Base-by-base conservation (phyloP, 371 early-diverging fungal genomes). In the Mortierella sp. region DNA sequence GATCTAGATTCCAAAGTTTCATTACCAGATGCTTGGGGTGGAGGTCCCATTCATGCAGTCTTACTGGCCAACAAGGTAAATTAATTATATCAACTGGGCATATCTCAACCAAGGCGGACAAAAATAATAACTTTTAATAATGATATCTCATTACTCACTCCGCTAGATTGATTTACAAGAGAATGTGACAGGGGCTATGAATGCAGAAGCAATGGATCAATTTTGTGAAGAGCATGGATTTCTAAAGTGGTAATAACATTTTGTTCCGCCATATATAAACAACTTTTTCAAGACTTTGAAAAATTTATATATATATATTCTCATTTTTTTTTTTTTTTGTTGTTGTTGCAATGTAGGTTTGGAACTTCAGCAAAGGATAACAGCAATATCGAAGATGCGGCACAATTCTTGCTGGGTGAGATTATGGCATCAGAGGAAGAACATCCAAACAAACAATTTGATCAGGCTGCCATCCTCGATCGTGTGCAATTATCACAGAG, bases 331-430 rank as follows among this genome's bases (percentile, higher is more conserved):
- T 28, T 55, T 29, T 55, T 29, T 55, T 29, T 55, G 15, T 15
- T 49, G 29, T 68, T 35, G n/a, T n/a, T 40, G 13, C 6, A 40
- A 51, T n/a, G 28, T 59, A 89, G 90, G 89, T 90, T 89, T 72
- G 86, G 86, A 37, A 90, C 91, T 17, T 90, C 90, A 7, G 91
- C 91, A n/a, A 91, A 91, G 59, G 89, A 90, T 22, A 89, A 91
- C 67, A 88, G 71, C 57, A 90, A 91, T 45, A 87, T 91, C 64
- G 89, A 89, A 43, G 89, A 90, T 62, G 91, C 91, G 22, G 85
- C 88, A 5, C 86, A 86, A 13, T 81, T 85, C 68, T 71, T 91
- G 69, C 79, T 90, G 45, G 66, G 76, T 28, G 71, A 72, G 53
- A 76, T 80, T 34, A 66, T 83, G 72, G 49, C 67, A 15, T 35